These are phyloP conservation scores for Limnomonas spitsbergensis DNA, from an alignment of 139 green algal genomes.

Conservation along the genomic window DNA sequence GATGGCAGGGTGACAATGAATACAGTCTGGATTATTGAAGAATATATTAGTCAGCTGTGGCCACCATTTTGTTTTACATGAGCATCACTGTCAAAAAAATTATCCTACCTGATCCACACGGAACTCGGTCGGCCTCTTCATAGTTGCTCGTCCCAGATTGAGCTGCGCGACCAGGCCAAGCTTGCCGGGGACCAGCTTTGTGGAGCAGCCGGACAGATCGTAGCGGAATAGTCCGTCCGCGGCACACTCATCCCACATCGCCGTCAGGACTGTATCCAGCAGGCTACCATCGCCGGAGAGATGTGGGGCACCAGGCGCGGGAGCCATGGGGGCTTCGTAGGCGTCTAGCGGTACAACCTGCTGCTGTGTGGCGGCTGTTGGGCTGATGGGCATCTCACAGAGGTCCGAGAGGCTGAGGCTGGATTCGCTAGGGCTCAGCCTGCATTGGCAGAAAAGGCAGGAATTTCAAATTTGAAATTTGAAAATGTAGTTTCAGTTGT, in stretches of 20 bases:
- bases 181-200: conserved; percentile 75
- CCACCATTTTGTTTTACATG: no score
- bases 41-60: no score
- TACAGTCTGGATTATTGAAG: no score
- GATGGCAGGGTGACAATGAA: no score
- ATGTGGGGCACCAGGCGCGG: neutral
- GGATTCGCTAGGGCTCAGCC: neutral
- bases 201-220: conserved; percentile 87
- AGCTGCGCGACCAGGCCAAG: conserved; percentile 84
- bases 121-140: conserved; percentile 98
- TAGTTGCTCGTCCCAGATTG: conserved; percentile 90
- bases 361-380: neutral
- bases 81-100: no score
- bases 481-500: no score
- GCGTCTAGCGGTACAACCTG: neutral
- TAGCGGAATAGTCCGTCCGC: conserved; percentile 56
- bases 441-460: neutral
- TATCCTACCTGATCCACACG: conserved; percentile 74
- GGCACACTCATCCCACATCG: conserved; percentile 73
- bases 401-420: no score
- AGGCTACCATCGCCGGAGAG: conserved; percentile 20
- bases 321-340: neutral
- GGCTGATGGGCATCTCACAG: neutral
- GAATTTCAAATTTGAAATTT: neutral
- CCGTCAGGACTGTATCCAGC: conserved; percentile 64